Percentiles rank a stretch among this genome's conserved stretches.
Conservation (phyloP, 108 stramenopile species). For the Discostella stelligeroides region DNA sequence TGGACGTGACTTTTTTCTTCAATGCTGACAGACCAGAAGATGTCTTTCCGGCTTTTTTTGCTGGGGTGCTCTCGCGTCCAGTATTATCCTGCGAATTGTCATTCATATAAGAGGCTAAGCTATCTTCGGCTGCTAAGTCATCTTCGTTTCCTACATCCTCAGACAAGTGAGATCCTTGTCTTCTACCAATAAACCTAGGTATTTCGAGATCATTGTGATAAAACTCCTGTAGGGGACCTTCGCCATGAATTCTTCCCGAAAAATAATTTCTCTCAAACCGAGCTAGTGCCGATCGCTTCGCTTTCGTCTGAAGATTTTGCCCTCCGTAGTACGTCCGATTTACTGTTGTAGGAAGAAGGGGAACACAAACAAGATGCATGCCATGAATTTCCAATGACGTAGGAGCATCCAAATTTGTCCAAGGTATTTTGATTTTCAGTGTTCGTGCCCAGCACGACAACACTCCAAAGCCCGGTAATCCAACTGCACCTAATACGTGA, state of each 20-base stretch:
- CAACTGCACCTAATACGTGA: constrained; percentile 70
- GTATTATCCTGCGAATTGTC: constrained; percentile 5
- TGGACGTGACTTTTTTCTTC: constrained; percentile 68
- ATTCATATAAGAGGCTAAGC: neutral
- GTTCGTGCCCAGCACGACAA: constrained; percentile 70
- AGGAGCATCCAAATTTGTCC: constrained; percentile 70
- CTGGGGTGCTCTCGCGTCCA: constrained; percentile 12
- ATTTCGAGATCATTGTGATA: constrained; percentile 14
- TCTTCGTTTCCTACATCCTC: constrained; percentile 9
- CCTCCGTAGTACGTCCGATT: constrained; percentile 65
- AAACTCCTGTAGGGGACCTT: constrained; percentile 52
- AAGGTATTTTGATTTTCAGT: constrained; percentile 63
- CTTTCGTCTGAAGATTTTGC: constrained; percentile 69
- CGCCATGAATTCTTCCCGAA: constrained; percentile 68
- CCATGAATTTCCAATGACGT: constrained; percentile 70
- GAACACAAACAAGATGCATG: constrained; percentile 78
- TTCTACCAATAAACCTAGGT: constrained; percentile 28
- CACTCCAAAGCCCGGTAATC: constrained; percentile 77
- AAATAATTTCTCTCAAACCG: constrained; percentile 80
- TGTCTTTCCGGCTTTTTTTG: constrained; percentile 25
- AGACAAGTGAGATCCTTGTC: constrained; percentile 19
- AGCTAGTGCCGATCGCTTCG: constrained; percentile 73
- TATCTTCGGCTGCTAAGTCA: constrained; percentile 8
- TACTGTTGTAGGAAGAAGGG: constrained; percentile 72
- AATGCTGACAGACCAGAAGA: constrained; percentile 31